Conservation (phyloP, 1,284 basidiomycete genomes). For the Ceratobasidium sp. region DNA sequence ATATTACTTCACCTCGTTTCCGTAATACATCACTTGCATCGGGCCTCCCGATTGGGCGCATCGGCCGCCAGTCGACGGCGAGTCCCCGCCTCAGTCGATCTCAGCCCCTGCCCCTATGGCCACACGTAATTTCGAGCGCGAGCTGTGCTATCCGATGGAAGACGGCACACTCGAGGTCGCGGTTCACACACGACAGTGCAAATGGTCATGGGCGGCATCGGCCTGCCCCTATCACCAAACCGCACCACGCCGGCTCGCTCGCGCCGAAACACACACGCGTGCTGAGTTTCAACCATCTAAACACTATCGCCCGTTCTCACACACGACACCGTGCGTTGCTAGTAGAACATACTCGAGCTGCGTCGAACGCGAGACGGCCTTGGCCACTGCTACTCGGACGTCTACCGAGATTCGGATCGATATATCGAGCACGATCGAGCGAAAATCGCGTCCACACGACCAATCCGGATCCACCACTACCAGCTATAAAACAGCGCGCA, state of each 20-base stretch:
- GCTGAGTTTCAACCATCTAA: slow-evolving; percentile 30
- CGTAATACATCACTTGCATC: background rate
- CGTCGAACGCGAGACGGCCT: background rate
- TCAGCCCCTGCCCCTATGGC: slow-evolving; percentile 3
- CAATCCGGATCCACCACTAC: slow-evolving; percentile 15
- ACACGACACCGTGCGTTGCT: no score
- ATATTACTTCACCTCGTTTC: background rate
- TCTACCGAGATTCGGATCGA: background rate
- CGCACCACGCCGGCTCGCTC: slow-evolving; percentile 27
- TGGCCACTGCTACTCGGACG: background rate
- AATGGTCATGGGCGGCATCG: background rate
- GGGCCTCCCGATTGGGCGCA: no score
- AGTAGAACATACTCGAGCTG: background rate
- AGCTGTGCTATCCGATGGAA: background rate
- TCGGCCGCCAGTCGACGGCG: background rate
- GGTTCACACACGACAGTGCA: no score
- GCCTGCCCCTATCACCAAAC: slow-evolving; percentile 5
- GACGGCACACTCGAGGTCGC: no score
- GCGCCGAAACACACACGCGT: slow-evolving; percentile 8
- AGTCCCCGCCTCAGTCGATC: slow-evolving; percentile 21
- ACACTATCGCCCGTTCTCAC: background rate
- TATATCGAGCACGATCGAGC: slow-evolving; percentile 33
- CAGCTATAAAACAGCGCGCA: slow-evolving; percentile 23
- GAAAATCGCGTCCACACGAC: slow-evolving; percentile 18
- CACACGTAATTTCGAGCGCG: background rate